A percentile compares a stretch with the other conserved stretches of the same genome.
phyloP scores from a whole-genome alignment of 2,329 filamentous ascomycete genomes.

The Alternaria triticimaculans region DNA sequence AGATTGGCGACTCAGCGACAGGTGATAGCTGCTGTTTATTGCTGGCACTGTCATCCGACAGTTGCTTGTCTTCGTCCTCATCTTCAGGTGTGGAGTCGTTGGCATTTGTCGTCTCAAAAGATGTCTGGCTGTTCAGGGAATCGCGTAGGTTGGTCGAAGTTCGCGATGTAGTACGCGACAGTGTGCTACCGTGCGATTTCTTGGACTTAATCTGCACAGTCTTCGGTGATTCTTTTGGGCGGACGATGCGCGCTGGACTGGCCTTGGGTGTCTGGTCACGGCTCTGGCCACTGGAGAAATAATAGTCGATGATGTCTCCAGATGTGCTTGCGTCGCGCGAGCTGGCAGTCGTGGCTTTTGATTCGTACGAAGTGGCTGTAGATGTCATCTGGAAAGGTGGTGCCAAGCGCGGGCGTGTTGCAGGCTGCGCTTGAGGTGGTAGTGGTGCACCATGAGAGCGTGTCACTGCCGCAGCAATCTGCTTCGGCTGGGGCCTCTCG shows the following conservation, averaged over 20 bases:
- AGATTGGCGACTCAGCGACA: slow-evolving; percentile 54
- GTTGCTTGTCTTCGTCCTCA: slow-evolving; percentile 47
- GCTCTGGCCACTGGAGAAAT: slow-evolving; percentile 33
- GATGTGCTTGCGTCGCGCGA: slow-evolving; percentile 29
- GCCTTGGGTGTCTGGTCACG: slow-evolving; percentile 19
- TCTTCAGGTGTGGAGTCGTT: slow-evolving; percentile 57
- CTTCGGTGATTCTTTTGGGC: slow-evolving; percentile 27
- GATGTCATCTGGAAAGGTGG: slow-evolving; percentile 21
- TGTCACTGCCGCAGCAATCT: slow-evolving; percentile 10
- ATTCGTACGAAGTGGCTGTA: slow-evolving; percentile 20
- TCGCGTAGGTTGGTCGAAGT: slow-evolving; percentile 42
- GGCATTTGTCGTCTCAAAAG: slow-evolving; percentile 55
- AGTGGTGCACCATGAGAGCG: slow-evolving; percentile 17
- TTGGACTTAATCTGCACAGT: slow-evolving; percentile 30
- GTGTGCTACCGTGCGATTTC: slow-evolving; percentile 34
- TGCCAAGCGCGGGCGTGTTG: slow-evolving; percentile 16
- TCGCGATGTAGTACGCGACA: slow-evolving; percentile 34
- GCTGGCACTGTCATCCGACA: slow-evolving; percentile 24
- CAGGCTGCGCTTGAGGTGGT: slow-evolving; percentile 3
- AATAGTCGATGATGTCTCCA: slow-evolving; percentile 48
- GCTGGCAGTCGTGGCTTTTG: slow-evolving; percentile 26
- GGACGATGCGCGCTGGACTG: slow-evolving; percentile 16
- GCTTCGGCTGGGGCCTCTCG: slow-evolving; percentile 30
- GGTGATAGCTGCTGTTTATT: slow-evolving; percentile 45
- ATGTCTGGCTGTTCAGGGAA: slow-evolving; percentile 49